Base-by-base conservation (phyloP, 495 filamentous ascomycete genomes). In the Xylaria palmicola region DNA sequence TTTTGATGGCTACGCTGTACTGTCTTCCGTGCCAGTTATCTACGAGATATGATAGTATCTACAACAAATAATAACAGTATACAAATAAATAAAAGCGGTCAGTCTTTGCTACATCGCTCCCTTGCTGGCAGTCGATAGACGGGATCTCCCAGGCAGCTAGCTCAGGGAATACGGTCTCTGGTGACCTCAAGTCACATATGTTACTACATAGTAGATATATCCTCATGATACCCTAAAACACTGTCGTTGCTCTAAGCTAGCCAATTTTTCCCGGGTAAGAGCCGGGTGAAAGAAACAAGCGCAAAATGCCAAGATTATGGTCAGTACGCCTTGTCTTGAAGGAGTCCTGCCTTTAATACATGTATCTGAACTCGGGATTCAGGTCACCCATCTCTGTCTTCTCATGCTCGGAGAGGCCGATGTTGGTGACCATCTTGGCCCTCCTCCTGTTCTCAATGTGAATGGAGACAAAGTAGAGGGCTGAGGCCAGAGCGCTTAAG, bases 381-480 rank as follows among this genome's bases (percentile, higher is more conserved):
- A 87, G 55, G 72, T 90, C 89, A 6, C 90, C 90, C 59, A 89
- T 70, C 62, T 88, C 86, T 48, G 78, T 83, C 83, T 90, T 90
- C 76, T 92, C 89, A 58, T 83, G 81, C 66, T 91, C 87, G 6
- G 86, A 88, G 71, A 90, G 68, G 5, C 79, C 78, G 29, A 86
- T 68, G 69, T 86, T 75, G 44, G 68, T 72, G 6, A 74, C 69
- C 36, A 63, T 75, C 62, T 70, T 84, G 24, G 85, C 84, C 50
- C 89, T 78, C 68, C 79, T 85, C 60, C 78, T 72, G 73, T 98
- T 97, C 75, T 91, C 84, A 53, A 67, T 66, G 68, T 72, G 72
- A 50, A 92, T 75, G 3, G 81, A 83, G 1, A 79, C 40, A 1
- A 85, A 79, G 68, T 96, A 96, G 0, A 78, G 49, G 30, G 78